phyloP scores from a whole-genome alignment of 495 filamentous ascomycete species.

The Extremus antarcticus region DNA sequence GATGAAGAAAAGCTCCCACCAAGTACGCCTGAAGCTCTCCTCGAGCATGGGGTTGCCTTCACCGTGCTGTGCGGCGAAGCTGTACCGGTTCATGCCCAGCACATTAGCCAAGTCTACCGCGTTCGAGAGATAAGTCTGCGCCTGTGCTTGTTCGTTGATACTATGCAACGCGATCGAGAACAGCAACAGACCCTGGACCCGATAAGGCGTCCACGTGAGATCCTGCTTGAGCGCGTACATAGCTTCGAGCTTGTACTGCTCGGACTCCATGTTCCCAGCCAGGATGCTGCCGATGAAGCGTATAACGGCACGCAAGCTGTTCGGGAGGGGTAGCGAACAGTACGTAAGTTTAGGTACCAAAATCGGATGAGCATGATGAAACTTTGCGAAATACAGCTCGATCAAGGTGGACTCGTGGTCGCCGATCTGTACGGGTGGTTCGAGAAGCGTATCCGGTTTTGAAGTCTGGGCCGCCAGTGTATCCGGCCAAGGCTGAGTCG shows the following conservation, averaged over 20 bases:
- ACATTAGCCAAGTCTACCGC: constrained; percentile 64
- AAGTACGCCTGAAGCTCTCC: constrained; percentile 75
- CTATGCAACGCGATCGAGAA: constrained; percentile 70
- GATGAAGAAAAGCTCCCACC: constrained; percentile 83
- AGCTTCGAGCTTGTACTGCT: constrained; percentile 30
- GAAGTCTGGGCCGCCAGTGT: neutral
- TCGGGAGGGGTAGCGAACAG: neutral
- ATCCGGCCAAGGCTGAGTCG: neutral
- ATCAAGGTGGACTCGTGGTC: constrained; percentile 15
- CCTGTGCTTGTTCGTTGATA: constrained; percentile 54
- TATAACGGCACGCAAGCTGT: constrained; percentile 20
- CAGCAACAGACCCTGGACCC: constrained; percentile 65
- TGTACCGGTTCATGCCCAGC: constrained; percentile 57
- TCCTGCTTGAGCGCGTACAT: neutral
- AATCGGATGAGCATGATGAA: constrained; percentile 61
- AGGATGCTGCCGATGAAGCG: constrained; percentile 48
- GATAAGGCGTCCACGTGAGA: constrained; percentile 12
- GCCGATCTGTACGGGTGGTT: neutral
- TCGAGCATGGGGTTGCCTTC: constrained; percentile 45
- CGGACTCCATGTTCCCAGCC: constrained; percentile 49
- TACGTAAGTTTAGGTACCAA: constrained; percentile 36
- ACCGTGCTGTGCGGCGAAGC: constrained; percentile 38
- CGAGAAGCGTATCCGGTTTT: neutral
- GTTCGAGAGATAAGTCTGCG: constrained; percentile 51
- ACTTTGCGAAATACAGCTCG: constrained; percentile 50